Percentiles rank a stretch among this genome's conserved stretches.
These are phyloP conservation scores for Panicum hallii DNA, from an alignment of 202 grass and related monocot genomes.

Conservation along the genomic window DNA sequence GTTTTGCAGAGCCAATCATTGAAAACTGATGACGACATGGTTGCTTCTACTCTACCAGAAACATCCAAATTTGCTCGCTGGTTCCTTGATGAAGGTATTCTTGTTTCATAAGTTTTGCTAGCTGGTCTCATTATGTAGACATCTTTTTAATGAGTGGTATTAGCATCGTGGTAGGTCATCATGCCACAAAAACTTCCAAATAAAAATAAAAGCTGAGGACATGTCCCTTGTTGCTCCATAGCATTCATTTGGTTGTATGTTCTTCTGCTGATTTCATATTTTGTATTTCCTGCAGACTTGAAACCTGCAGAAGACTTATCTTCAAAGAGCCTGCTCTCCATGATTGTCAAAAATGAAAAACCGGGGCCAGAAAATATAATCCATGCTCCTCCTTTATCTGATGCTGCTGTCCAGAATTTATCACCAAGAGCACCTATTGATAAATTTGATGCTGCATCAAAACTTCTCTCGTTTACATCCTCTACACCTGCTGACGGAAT, in stretches of 20 bases:
- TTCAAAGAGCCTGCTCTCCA: slow-evolving; percentile 72
- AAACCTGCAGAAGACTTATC: slow-evolving; percentile 63
- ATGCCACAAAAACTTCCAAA: slow-evolving; percentile 13
- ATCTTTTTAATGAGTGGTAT: neutral
- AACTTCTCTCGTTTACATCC: slow-evolving; percentile 35
- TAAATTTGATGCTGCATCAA: slow-evolving; percentile 51
- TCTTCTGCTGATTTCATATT: slow-evolving; percentile 40
- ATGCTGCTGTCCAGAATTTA: slow-evolving; percentile 50
- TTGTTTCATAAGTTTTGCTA: slow-evolving; percentile 41
- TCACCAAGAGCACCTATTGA: slow-evolving; percentile 39
- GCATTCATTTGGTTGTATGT: slow-evolving; percentile 5
- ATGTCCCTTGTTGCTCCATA: neutral
- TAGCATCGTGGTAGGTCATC: neutral
- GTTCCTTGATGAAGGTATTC: slow-evolving; percentile 86
- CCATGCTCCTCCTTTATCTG: slow-evolving; percentile 49
- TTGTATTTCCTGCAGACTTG: slow-evolving; percentile 62
- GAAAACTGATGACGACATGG: slow-evolving; percentile 58
- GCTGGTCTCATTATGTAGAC: neutral
- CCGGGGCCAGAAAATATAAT: slow-evolving; percentile 58
- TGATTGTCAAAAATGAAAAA: slow-evolving; percentile 82
- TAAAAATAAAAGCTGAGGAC: slow-evolving; percentile 15
- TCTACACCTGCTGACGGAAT: slow-evolving; percentile 54
- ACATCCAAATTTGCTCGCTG: slow-evolving; percentile 93
- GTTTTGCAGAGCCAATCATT: slow-evolving; percentile 60
- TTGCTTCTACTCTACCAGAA: slow-evolving; percentile 59